Base-by-base conservation (phyloP, 129 eudicot species). In the Pittosporum tobira region DNA sequence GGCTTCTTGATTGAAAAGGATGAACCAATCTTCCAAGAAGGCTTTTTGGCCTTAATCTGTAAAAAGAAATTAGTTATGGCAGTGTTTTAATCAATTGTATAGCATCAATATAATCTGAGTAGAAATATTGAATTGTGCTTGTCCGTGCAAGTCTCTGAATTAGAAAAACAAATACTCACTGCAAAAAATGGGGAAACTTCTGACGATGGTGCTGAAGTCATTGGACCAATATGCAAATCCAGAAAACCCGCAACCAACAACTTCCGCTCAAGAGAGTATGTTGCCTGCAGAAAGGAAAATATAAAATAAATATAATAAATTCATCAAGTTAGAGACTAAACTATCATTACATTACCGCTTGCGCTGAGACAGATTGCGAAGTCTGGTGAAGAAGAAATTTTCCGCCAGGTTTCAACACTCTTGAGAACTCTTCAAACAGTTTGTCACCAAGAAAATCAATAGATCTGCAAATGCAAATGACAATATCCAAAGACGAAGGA, bases 391-490 rank as follows among this genome's bases (percentile, higher is more conserved):
- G 51, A 46, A 85, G 70, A 42, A 89, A 52, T 48, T 72, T 72
- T 71, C 96, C 96, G 63, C 75, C 96, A 62, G 93, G 93, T 71
- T 75, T 82, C 61, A 79, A 69, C 18, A 79, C 78, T 67, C 88
- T 71, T 47, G 75, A 71, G 53, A 80, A 58, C 31, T 78, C 82
- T 25, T 21, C 64, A 27, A 80, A 68, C 62, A 88, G 48, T 49
- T 81, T 63, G 13, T 75, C 79, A 49, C 71, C 73, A 31, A 82
- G 83, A 58, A 87, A 80, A 24, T 73, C 94, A 18, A 59, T 45
- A 22, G 85, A 60, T 46, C 48, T 75, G 34, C 75, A 53, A 61
- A 80, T 52, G 21, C 67, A 61, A 25, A 78, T 25, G 19, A 79
- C 64, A 25, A 49, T 26, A 64, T 75, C 94, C 42, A 72, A 21